Evolutionary conservation across 2,329 filamentous ascomycete species (phyloP).

Genomic region (Scedosporium apiospermum): DNA sequence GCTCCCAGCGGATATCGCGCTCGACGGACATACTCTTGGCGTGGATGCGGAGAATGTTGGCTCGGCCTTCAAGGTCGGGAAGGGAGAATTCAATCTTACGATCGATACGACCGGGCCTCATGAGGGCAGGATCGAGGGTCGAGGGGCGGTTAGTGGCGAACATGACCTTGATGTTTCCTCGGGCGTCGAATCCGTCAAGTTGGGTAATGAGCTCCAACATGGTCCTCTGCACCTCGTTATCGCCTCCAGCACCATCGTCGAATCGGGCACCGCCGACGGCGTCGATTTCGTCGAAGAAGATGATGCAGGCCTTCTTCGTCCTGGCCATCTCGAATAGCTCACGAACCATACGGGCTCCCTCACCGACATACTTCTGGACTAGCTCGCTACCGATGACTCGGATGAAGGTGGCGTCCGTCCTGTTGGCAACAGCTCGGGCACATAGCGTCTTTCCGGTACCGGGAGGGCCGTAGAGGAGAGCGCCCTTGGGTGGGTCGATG

Average conservation of each 20-base stretch:
- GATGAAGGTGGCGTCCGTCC: slow-evolving; percentile 97
- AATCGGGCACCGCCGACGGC: slow-evolving; percentile 93
- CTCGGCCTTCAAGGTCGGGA: slow-evolving; percentile 91
- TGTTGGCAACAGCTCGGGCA: slow-evolving; percentile 91
- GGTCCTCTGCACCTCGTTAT: slow-evolving; percentile 95
- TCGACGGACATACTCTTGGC: slow-evolving; percentile 99
- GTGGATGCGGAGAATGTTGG: slow-evolving; percentile 96
- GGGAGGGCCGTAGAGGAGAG: slow-evolving; percentile 89
- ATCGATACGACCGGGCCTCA: slow-evolving; percentile 95
- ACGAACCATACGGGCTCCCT: slow-evolving; percentile 95
- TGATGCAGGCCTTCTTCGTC: slow-evolving; percentile 99
- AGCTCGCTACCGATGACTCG: slow-evolving; percentile 95
- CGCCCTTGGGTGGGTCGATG: slow-evolving; percentile 97
- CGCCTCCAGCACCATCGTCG: slow-evolving; percentile 90
- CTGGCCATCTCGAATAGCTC: slow-evolving; percentile 99
- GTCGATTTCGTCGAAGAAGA: slow-evolving; percentile 93
- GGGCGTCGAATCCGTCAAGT: slow-evolving; percentile 88
- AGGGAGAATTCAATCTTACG: slow-evolving; percentile 98
- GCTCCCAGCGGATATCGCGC: slow-evolving; percentile 96
- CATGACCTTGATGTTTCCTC: slow-evolving; percentile 99
- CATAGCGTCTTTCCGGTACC: slow-evolving; percentile 99
- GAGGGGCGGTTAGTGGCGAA: slow-evolving; percentile 96
- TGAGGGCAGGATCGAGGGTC: slow-evolving; percentile 90
- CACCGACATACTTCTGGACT: slow-evolving; percentile 98
- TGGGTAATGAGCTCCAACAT: slow-evolving; percentile 98